Evolutionary conservation across 495 filamentous ascomycete species (phyloP).

Genomic region (Lophiostoma macrostomum): DNA sequence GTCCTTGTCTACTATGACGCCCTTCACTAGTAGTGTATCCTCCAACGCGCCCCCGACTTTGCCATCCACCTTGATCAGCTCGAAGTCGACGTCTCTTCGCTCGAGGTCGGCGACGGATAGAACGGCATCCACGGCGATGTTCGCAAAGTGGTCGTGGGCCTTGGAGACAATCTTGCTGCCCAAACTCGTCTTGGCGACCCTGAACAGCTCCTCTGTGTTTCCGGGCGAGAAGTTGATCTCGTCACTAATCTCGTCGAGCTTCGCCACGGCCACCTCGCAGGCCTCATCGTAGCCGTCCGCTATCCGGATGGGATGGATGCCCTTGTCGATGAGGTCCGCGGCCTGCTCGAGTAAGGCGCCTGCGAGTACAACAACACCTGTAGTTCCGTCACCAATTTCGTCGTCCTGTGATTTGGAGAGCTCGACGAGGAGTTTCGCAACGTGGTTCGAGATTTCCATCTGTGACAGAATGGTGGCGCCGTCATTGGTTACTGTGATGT

Average conservation of each 20-base stretch:
- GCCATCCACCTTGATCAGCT: constrained; percentile 98
- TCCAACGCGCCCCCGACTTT: constrained; percentile 96
- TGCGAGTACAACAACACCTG: constrained; percentile 93
- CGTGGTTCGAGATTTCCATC: constrained; percentile 99
- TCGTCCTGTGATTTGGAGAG: constrained; percentile 99
- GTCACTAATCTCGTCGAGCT: constrained; percentile 92
- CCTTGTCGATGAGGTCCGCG: constrained; percentile 98
- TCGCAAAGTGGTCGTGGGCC: constrained; percentile 94
- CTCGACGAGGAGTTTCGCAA: constrained; percentile 93
- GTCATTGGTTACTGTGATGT: constrained; percentile 99
- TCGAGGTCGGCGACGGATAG: constrained; percentile 94
- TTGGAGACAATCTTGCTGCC: constrained; percentile 99
- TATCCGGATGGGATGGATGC: constrained; percentile 97
- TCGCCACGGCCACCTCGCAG: constrained; percentile 89
- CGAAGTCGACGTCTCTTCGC: constrained; percentile 97
- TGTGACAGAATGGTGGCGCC: constrained; percentile 88
- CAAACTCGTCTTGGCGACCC: constrained; percentile 93
- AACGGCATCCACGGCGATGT: constrained; percentile 95
- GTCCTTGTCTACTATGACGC: constrained; percentile 98
- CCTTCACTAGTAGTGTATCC: constrained; percentile 90
- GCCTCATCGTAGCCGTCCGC: constrained; percentile 97
- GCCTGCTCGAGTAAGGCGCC: constrained; percentile 95
- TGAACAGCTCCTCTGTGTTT: constrained; percentile 76
- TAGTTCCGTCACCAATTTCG: constrained; percentile 98
- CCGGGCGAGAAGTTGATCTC: constrained; percentile 77